A percentile compares a stretch with the other conserved stretches of the same genome.
These are phyloP conservation scores for Diaporthe ilicicola DNA, from an alignment of 2,329 filamentous ascomycete species.

Conservation along the genomic window DNA sequence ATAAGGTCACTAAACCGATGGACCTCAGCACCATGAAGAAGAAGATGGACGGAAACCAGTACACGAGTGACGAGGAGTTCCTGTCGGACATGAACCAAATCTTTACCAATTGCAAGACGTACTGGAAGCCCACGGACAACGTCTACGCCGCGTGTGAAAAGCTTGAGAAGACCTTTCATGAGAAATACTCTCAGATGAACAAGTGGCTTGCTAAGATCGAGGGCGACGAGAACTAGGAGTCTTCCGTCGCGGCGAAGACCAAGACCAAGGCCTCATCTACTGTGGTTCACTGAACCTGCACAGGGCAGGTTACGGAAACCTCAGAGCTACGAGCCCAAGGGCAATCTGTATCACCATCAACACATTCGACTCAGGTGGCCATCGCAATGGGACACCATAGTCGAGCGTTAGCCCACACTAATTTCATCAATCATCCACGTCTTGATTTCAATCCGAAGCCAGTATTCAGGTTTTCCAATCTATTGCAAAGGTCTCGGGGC, in stretches of 20 bases:
- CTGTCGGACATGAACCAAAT: slow-evolving; percentile 67
- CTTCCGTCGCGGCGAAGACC: neutral
- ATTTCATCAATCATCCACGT: neutral
- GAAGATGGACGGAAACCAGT: slow-evolving; percentile 65
- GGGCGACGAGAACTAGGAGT: slow-evolving; percentile 47
- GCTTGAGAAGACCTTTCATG: slow-evolving; percentile 60
- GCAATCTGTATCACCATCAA: neutral
- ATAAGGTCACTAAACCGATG: slow-evolving; percentile 69
- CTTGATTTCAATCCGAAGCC: neutral
- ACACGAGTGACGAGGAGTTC: slow-evolving; percentile 62
- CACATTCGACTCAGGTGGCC: neutral
- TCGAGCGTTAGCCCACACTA: neutral
- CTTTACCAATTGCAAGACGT: slow-evolving; percentile 70
- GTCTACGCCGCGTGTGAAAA: slow-evolving; percentile 65
- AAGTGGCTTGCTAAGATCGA: slow-evolving; percentile 68
- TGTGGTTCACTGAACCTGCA: neutral
- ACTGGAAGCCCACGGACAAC: slow-evolving; percentile 64
- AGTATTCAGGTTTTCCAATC: neutral
- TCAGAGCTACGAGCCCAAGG: neutral
- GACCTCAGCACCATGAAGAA: slow-evolving; percentile 67
- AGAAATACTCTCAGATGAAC: slow-evolving; percentile 62
- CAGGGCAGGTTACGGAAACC: too few relatives aligned
- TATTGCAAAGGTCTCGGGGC: too few relatives aligned
- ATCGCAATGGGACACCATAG: too few relatives aligned
- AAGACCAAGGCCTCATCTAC: neutral